Evolutionary conservation across 345 rosid species (phyloP).

Genomic region (Aethionema arabicum): DNA sequence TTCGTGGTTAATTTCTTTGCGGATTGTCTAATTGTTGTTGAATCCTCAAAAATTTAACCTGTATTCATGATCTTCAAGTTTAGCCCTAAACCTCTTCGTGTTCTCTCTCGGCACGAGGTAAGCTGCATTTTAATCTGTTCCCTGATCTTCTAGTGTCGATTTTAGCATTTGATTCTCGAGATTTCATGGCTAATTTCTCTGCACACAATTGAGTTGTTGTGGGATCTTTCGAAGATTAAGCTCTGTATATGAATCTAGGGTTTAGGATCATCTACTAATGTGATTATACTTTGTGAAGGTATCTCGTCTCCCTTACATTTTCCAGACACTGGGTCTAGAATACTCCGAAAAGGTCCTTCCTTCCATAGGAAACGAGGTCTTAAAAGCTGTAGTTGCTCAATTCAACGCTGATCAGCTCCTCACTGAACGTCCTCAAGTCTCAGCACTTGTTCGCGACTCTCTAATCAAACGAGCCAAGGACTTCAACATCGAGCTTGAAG

Average conservation of each 20-base stretch:
- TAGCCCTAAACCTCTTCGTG: conserved; percentile 55
- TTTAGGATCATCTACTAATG: conserved; percentile 3
- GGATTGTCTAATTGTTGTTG: background rate
- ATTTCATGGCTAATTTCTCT: background rate
- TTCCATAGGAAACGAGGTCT: conserved; percentile 94
- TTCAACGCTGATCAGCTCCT: conserved; percentile 99
- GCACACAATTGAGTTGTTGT: background rate
- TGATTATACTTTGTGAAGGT: conserved; percentile 41
- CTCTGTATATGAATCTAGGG: conserved; percentile 12
- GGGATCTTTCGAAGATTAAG: background rate
- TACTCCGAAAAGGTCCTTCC: conserved; percentile 97
- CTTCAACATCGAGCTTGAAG: conserved; percentile 83
- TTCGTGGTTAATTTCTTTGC: background rate
- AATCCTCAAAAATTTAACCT: background rate
- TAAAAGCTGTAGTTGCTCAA: conserved; percentile 95
- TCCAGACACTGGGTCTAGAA: conserved; percentile 85
- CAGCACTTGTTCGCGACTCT: conserved; percentile 75
- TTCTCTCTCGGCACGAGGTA: conserved; percentile 89
- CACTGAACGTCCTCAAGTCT: conserved; percentile 96
- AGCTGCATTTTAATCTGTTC: too few relatives aligned
- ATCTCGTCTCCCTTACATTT: conserved; percentile 64
- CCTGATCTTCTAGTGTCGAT: background rate
- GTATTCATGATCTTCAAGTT: conserved; percentile 8
- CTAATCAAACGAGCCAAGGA: conserved; percentile 78
- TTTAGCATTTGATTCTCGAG: background rate